Evolutionary conservation across 306 rosid genomes (phyloP), one percentile per base, ranked within the genome.

Genomic region (Prinsepia uniflora): DNA sequence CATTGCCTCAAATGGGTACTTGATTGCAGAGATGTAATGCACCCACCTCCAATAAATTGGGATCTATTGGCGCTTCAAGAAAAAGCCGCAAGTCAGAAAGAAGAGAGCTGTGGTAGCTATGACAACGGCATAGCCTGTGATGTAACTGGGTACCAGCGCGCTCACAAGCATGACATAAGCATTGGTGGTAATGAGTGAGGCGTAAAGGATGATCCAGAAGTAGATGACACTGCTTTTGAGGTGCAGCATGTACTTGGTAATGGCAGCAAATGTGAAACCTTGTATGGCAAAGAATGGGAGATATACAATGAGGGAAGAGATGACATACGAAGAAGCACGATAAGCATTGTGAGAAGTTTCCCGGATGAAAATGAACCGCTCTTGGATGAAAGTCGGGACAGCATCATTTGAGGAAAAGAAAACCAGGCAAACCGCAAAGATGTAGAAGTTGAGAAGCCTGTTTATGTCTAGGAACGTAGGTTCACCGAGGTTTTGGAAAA

Each of bases 321-420:
- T 78, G 76, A 86, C 91, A 22, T 90, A 90, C 3, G 96, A 92
- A 30, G 96, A 92, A 58, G 98, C 92, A 14, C 96, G 91, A 22
- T 93, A 93, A 60, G 98, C 91, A 20, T 90, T 90, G 82, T 93
- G 91, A 8, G 98, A 93, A 44, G 96, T 82, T 76, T 93, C 92
- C 81, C 94, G 78, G 20, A 87, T 90, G 88, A 90, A 93, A 78
- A 93, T 86, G 91, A 90, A 90, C 72, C 96, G 83, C 69, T 93
- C 96, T 62, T 76, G 84, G 79, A 90, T 93, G 78, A 88, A 88
- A 42, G 93, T 85, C 6, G 98, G 98, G 63, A 93, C 97, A 7
- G 97, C 98, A 62, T 93, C 96, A 20, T 93, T 93, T 70, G 98
- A 93, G 42, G 98, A 90, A 47, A 90, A 88, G 97, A 93, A 93